Base-by-base conservation (phyloP, 108 stramenopile genomes). In the Nitzschia sp. region DNA sequence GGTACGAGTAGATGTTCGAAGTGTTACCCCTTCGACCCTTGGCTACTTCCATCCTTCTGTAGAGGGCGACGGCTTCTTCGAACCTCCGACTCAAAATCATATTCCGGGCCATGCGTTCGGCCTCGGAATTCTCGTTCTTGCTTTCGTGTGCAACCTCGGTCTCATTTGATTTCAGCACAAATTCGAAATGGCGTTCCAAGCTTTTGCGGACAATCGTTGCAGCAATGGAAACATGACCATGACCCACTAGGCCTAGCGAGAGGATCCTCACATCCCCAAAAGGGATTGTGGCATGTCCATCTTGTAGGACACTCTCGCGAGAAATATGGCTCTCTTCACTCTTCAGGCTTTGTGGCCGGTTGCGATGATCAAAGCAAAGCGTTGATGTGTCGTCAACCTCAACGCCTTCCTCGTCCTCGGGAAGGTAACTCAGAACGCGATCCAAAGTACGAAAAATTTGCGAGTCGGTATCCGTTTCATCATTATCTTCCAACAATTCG, bases 141-240 rank as follows among this genome's bases (percentile, higher is more conserved):
- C 17, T 30, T n/a, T 34, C 17, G 9, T 59, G 28, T 59, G 36
- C 0, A 42, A 23, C 1, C 9, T 62, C 24, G 2, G 17, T 34
- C 30, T 8, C 31, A 8, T 42, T 26, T 34, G 25, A 9, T 34
- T 42, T 11, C 1, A 26, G 15, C 18, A 62, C 18, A 25, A 45
- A 17, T 8, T 62, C 23, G 24, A 62, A 21, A 45, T 62, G 61
- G 6, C 36, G 6, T 42, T 45, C 38, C 42, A 38, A 46, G 38
- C 61, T 62, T 19, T 62, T 62, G 2, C 26, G 19, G 28, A 42
- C 61, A 45, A 62, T 46, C n/a, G 61, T 42, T 46, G 36, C 36
- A 3, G 61, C 24, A 25, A 25, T 25, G 21, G 38, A 62, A 36
- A 21, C 32, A 13, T 42, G 35, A 26, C 61, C 61, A 62, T 62